Evolutionary conservation across 2,329 filamentous ascomycete genomes (phyloP).

Genomic region (Scedosporium minutisporum): DNA sequence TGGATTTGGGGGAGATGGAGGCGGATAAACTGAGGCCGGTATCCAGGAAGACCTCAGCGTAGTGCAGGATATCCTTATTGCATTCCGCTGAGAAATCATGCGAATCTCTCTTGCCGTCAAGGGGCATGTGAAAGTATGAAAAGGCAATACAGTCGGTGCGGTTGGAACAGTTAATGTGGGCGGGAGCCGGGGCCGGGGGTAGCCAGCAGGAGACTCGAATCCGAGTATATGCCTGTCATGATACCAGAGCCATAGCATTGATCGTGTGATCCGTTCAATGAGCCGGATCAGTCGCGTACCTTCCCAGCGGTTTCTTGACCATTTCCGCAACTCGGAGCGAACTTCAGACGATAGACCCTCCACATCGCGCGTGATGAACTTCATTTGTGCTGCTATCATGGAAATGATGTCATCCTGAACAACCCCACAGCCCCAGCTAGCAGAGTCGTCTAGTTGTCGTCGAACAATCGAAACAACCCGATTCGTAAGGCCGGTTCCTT

Average conservation of each 20-base stretch:
- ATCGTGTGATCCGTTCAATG: slow-evolving; percentile 72
- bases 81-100: slow-evolving; percentile 90
- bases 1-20: slow-evolving; percentile 71
- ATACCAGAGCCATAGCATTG: slow-evolving; percentile 79
- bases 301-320: slow-evolving; percentile 76
- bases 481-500: slow-evolving; percentile 72
- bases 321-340: slow-evolving; percentile 35
- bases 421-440: slow-evolving; percentile 70
- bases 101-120: slow-evolving; percentile 86
- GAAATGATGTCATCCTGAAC: slow-evolving; percentile 48
- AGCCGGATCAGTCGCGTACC: slow-evolving; percentile 76
- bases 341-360: slow-evolving; percentile 25
- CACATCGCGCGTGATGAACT: slow-evolving; percentile 24
- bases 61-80: slow-evolving; percentile 81
- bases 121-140: slow-evolving; percentile 95
- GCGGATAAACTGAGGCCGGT: slow-evolving; percentile 68
- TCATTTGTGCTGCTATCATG: slow-evolving; percentile 38
- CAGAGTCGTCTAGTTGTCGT: slow-evolving; percentile 78
- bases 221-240: slow-evolving; percentile 63
- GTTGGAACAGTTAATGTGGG: slow-evolving; percentile 65
- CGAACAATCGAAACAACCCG: slow-evolving; percentile 85
- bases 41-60: slow-evolving; percentile 84
- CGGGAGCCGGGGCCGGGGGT: slow-evolving; percentile 66
- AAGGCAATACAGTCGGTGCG: slow-evolving; percentile 88
- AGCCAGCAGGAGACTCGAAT: slow-evolving; percentile 47